These are phyloP conservation scores for Furcasterigmium sp. DNA, from an alignment of 2,329 filamentous ascomycete species.

Conservation along the genomic window DNA sequence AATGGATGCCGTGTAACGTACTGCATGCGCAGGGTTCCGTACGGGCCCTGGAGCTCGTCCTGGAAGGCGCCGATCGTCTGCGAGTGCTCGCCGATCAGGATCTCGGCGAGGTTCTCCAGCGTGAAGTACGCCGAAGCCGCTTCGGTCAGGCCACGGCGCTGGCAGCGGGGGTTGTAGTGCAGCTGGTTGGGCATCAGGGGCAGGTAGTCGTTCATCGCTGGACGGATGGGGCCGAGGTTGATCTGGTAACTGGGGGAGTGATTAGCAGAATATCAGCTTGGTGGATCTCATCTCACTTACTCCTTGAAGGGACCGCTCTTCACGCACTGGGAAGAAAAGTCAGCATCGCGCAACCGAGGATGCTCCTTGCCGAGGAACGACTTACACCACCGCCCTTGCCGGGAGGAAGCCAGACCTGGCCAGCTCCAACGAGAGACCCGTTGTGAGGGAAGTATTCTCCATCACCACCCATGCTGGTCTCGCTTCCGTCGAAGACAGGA, in stretches of 20 bases:
- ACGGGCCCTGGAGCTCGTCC: conserved; percentile 20
- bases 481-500: conserved; percentile 34
- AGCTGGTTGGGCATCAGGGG: conserved; percentile 5
- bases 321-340: conserved; percentile 20
- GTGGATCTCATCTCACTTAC: background rate
- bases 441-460: conserved; percentile 23
- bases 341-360: too few species aligned
- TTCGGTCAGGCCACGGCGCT: conserved; percentile 22
- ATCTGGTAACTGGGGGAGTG: conserved; percentile 13
- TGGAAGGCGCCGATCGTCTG: conserved; percentile 18
- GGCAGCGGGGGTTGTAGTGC: conserved; percentile 22
- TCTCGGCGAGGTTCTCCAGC: conserved; percentile 13
- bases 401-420: conserved; percentile 24
- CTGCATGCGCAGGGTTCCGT: conserved; percentile 19
- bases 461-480: conserved; percentile 30
- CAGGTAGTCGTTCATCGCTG: conserved; percentile 8
- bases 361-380: too few species aligned
- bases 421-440: conserved; percentile 12
- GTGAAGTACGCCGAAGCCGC: background rate
- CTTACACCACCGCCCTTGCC: conserved; percentile 30
- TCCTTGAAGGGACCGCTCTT: conserved; percentile 22
- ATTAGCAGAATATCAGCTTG: background rate
- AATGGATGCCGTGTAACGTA: background rate
- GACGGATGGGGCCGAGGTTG: conserved; percentile 23
- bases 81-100: conserved; percentile 14